Conservation (phyloP, 1,284 basidiomycete species). For the Cystobasidium pallidum region DNA sequence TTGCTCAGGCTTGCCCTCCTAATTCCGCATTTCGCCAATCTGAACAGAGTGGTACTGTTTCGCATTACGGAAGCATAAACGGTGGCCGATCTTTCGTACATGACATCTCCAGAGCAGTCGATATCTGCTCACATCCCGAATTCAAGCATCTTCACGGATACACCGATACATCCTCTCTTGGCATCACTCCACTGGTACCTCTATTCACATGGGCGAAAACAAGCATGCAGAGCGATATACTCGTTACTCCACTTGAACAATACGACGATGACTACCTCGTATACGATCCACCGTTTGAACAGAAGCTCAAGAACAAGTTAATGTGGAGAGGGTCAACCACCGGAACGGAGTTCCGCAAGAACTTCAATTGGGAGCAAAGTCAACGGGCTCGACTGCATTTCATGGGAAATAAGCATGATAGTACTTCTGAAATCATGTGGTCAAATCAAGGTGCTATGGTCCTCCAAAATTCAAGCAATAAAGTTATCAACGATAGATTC, state of each 20-base stretch:
- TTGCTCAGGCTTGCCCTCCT: constrained; percentile 50
- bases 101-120: constrained; percentile 52
- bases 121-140: constrained; percentile 55
- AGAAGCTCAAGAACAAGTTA: constrained; percentile 48
- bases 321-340: constrained; percentile 54
- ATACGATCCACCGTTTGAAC: constrained; percentile 53
- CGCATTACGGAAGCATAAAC: constrained; percentile 19
- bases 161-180: constrained; percentile 50
- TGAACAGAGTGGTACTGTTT: constrained; percentile 48
- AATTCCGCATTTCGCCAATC: constrained; percentile 51
- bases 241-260: constrained; percentile 55
- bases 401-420: constrained; percentile 48
- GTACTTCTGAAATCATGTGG: constrained; percentile 47
- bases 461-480: constrained; percentile 29
- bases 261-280: constrained; percentile 55
- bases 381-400: constrained; percentile 54
- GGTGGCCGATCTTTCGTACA: constrained; percentile 53
- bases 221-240: constrained; percentile 53
- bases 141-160: constrained; percentile 54
- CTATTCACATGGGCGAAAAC: constrained; percentile 55
- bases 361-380: constrained; percentile 51
- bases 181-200: constrained; percentile 52
- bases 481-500: constrained; percentile 50
- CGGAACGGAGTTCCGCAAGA: constrained; percentile 52
- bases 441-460: constrained; percentile 46